Evolutionary conservation across 176 grass and related monocot species (phyloP).

Genomic region (Lolium multiflorum): DNA sequence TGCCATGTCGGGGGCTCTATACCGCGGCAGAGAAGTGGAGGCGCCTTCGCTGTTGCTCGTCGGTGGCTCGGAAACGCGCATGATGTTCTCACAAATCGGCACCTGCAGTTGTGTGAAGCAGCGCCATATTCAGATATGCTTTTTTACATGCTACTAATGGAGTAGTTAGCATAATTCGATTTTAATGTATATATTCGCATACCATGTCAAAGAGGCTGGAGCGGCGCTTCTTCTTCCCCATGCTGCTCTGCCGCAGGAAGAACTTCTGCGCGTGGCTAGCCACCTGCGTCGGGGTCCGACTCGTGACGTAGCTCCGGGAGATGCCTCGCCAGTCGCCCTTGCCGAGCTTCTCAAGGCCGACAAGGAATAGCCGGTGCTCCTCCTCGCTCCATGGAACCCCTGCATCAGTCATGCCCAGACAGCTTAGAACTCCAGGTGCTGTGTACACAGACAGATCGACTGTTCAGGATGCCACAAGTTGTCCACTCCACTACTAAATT

Average conservation of each 20-base stretch:
- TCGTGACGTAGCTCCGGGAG: conserved; percentile 81
- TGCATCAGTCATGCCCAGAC: conserved; percentile 30
- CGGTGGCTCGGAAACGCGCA: conserved; percentile 15
- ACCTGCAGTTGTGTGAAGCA: conserved; percentile 39
- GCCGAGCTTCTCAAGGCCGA: conserved; percentile 78
- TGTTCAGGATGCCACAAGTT: conserved; percentile 21
- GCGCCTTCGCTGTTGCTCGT: conserved; percentile 8
- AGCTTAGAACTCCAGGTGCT: conserved; percentile 2
- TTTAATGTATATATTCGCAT: too few relatives aligned
- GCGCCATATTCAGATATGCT: not conserved
- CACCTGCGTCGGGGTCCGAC: conserved; percentile 90
- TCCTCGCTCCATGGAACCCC: conserved; percentile 95
- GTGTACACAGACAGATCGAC: not conserved
- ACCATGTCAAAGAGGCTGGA: conserved; percentile 96
- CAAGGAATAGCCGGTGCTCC: conserved; percentile 84
- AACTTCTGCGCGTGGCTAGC: conserved; percentile 98
- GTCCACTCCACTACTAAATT: not conserved
- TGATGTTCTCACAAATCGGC: conserved; percentile 44
- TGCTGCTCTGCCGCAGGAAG: conserved; percentile 85
- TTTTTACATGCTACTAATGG: too few relatives aligned
- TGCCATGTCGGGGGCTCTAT: not conserved
- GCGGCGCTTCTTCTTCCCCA: conserved; percentile 83
- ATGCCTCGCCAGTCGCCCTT: conserved; percentile 97
- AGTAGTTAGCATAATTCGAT: too few relatives aligned
- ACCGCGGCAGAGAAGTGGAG: conserved; percentile 37